Conservation (phyloP, 768 basidiomycete genomes). For the Collybia sordida region DNA sequence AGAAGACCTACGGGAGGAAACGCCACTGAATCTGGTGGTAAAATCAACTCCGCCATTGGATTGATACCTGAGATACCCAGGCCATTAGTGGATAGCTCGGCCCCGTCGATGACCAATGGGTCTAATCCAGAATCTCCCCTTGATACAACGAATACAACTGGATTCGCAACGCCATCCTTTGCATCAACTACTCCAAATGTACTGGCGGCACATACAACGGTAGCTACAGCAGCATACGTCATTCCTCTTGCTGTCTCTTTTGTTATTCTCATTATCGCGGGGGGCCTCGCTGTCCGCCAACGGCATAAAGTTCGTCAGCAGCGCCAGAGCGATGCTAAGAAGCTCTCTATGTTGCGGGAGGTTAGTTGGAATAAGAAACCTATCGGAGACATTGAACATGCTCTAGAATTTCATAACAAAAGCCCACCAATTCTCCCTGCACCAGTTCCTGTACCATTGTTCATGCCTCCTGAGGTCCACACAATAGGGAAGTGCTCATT, state of each 20-base stretch:
- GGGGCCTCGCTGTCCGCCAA: slow-evolving; percentile 24
- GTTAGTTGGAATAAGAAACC: slow-evolving; percentile 16
- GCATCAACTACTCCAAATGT: slow-evolving; percentile 9
- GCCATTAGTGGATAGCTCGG: not conserved
- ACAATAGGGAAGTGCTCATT: slow-evolving; percentile 2
- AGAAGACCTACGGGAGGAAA: no score
- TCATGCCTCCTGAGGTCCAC: slow-evolving; percentile 14
- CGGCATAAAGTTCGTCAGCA: slow-evolving; percentile 22
- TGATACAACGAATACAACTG: not conserved
- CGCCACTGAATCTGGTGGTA: no score
- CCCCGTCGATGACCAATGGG: not conserved
- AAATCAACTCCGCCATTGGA: no score
- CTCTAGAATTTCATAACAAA: slow-evolving; percentile 14
- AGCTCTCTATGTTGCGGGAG: slow-evolving; percentile 14
- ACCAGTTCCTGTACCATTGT: slow-evolving; percentile 17
- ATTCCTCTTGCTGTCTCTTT: slow-evolving; percentile 33
- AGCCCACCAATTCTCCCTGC: slow-evolving; percentile 9
- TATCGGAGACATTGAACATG: slow-evolving; percentile 17
- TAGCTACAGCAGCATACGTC: slow-evolving; percentile 28
- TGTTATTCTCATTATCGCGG: slow-evolving; percentile 27
- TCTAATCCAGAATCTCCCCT: not conserved
- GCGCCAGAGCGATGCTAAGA: slow-evolving; percentile 15
- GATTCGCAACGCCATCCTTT: not conserved
- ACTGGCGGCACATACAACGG: slow-evolving; percentile 21
- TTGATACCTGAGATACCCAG: no score